Base-by-base conservation (phyloP, 352 stramenopile species). In the Blastocystis sp. region DNA sequence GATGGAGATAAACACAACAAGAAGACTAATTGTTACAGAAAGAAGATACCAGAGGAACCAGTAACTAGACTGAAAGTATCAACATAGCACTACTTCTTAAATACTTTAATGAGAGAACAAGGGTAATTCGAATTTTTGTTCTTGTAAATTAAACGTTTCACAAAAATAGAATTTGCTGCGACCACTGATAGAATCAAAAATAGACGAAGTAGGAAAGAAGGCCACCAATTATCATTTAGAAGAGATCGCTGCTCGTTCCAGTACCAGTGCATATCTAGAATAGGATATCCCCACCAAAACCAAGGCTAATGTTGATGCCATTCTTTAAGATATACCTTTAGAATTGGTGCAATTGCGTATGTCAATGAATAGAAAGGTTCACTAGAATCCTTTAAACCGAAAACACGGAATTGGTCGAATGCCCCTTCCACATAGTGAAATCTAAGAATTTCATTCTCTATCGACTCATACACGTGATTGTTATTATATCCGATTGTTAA, bases 401-500 rank as follows among this genome's bases (percentile, higher is more conserved):
- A 93, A 33, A 96, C 93, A 79, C 94, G 94, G 22, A 95, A 92
- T 0, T 93, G 93, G 62, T 93, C 95, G 89, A 95, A 95, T 0
- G 93, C 92, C 24, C 93, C 95, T 76, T 93, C 95, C 92, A 96
- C 95, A 35, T 93, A 94, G 35, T 93, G 93, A 82, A 95, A 95
- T 82, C 95, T 93, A 15, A 92, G 92, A 69, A 9, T 9, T 9
- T 9, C 2, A 48, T 9, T 48, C 40, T 48, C 40, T 48, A 2
- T 48, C 40, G 94, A 95, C 77, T 93, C 95, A 87, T 95, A 96
- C 91, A 95, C 95, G 92, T 96, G 93, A 91, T 96, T 95, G 91
- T 95, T 95, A 88, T 96, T 96, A 91, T 95, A 96, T 24, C 93
- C 93, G 64, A 96, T 93, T 4, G 93, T 92, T 9, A 96, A 90